phyloP scores from a whole-genome alignment of 768 basidiomycete species.

The Trametes cubensis region DNA sequence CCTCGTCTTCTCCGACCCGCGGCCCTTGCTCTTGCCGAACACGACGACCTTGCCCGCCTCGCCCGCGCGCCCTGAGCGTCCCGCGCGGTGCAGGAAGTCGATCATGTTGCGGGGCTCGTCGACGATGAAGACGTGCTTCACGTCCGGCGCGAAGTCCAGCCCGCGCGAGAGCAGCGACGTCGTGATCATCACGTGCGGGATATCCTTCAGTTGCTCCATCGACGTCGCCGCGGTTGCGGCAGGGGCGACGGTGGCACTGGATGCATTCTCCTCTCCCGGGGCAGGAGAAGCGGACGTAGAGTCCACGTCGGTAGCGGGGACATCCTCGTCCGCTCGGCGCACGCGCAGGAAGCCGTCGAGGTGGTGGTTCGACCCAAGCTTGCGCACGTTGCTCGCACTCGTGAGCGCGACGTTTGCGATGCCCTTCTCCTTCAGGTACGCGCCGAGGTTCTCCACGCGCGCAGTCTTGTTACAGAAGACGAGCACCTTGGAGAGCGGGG shows the following conservation, averaged over 20 bases:
- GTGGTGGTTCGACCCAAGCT: slow-evolving; percentile 72
- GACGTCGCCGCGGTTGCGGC: not conserved
- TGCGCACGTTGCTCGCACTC: slow-evolving; percentile 57
- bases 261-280: not conserved
- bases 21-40: slow-evolving; percentile 70
- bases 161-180: slow-evolving; percentile 91
- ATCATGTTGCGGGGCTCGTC: slow-evolving; percentile 89
- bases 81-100: slow-evolving; percentile 92
- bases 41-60: slow-evolving; percentile 70
- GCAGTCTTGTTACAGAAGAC: slow-evolving; percentile 82
- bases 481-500: slow-evolving; percentile 63
- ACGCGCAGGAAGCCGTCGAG: slow-evolving; percentile 69
- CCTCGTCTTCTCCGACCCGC: slow-evolving; percentile 56
- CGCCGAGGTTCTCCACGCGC: slow-evolving; percentile 64
- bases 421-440: slow-evolving; percentile 59
- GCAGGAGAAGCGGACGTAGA: slow-evolving; percentile 4
- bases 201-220: slow-evolving; percentile 25
- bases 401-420: slow-evolving; percentile 69
- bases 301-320: not conserved
- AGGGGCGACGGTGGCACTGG: not conserved
- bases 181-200: slow-evolving; percentile 77
- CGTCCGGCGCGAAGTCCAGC: slow-evolving; percentile 80
- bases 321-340: slow-evolving; percentile 7
- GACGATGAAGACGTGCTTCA: slow-evolving; percentile 83
- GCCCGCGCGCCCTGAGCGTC: slow-evolving; percentile 79